Conservation (phyloP, 1,139 yeast genomes). For the Scheffersomyces cryptocercus region DNA sequence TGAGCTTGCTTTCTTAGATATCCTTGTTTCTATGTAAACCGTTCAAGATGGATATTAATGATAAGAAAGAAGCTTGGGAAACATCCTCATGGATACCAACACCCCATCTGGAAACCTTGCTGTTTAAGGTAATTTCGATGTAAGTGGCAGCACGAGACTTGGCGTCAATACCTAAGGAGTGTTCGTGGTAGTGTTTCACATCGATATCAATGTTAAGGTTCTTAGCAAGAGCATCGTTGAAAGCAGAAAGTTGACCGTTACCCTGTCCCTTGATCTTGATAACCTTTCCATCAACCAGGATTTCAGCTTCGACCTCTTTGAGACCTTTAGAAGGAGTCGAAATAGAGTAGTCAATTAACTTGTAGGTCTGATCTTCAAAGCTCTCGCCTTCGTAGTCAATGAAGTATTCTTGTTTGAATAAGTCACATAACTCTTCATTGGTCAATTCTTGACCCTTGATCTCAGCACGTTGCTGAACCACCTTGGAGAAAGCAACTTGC, state of each 20-base stretch:
- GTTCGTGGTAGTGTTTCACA: constrained; percentile 87
- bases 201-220: constrained; percentile 60
- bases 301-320: constrained; percentile 31
- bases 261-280: constrained; percentile 68
- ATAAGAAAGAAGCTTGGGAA: constrained; percentile 82
- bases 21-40: constrained; percentile 26
- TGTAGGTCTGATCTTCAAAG: constrained; percentile 31
- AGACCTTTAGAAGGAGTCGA: constrained; percentile 30
- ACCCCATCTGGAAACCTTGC: constrained; percentile 72
- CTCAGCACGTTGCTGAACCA: constrained; percentile 84
- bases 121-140: constrained; percentile 58
- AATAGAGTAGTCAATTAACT: constrained; percentile 54
- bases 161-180: constrained; percentile 86
- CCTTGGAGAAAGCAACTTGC: constrained; percentile 85
- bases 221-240: constrained; percentile 71
- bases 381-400: constrained; percentile 50
- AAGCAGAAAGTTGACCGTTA: constrained; percentile 94
- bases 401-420: constrained; percentile 74
- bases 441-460: constrained; percentile 80
- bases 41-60: constrained; percentile 76
- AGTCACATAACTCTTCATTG: constrained; percentile 69
- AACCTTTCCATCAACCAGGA: constrained; percentile 49
- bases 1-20: constrained; percentile 1
- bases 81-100: constrained; percentile 94
- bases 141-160: constrained; percentile 88